A percentile compares a stretch with the other conserved stretches of the same genome.
These are phyloP conservation scores for Aspergillus nomiae DNA, from an alignment of 2,329 filamentous ascomycete species.

Conservation along the genomic window DNA sequence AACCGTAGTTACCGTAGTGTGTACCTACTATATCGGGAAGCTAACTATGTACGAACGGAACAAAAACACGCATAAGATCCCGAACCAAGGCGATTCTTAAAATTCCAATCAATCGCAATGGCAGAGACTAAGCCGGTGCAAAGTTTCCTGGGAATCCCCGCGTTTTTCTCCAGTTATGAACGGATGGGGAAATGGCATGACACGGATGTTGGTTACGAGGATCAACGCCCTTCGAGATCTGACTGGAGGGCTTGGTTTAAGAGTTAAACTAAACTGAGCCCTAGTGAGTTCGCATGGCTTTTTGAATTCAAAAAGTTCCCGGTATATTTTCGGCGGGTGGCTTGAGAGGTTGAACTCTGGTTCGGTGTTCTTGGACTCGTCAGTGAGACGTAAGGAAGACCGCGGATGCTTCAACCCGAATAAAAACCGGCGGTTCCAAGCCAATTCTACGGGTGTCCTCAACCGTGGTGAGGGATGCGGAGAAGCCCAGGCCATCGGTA, in stretches of 20 bases:
- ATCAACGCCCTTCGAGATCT: not conserved
- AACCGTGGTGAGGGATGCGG: not conserved
- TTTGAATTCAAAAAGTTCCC: not conserved
- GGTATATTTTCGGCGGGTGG: constrained; percentile 5
- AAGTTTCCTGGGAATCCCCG: constrained; percentile 6
- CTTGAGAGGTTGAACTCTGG: not conserved
- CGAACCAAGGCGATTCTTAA: not conserved
- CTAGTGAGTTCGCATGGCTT: not conserved
- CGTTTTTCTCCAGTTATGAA: constrained; percentile 9
- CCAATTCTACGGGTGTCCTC: not conserved
- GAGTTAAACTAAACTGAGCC: not conserved
- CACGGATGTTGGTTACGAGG: not conserved
- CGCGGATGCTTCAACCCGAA: not conserved
- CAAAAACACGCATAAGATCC: not conserved
- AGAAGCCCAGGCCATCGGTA: not conserved
- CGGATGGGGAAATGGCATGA: constrained; percentile 9
- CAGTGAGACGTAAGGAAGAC: not conserved
- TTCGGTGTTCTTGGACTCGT: not conserved
- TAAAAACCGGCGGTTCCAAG: constrained; percentile 3
- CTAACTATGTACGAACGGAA: not conserved
- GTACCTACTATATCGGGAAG: not conserved
- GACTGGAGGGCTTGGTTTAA: not conserved
- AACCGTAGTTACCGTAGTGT: not conserved
- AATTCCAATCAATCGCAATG: constrained; percentile 5
- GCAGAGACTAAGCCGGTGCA: not conserved